Conservation (phyloP, 2,329 filamentous ascomycete genomes). For the Cryoendolithus antarcticus region DNA sequence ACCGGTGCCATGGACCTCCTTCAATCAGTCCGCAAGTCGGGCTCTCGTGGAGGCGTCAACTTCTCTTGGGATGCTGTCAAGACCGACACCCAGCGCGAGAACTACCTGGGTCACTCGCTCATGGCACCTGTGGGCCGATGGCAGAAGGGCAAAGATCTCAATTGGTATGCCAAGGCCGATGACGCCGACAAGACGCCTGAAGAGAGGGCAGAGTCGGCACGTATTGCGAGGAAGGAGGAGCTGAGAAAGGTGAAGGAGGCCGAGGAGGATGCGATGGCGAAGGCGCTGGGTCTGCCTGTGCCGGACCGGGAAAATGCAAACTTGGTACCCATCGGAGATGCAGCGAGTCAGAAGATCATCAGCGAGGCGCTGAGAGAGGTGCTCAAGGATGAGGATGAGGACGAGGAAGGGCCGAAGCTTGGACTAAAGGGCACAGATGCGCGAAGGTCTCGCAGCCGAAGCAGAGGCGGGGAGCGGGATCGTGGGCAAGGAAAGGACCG, state of each 20-base stretch:
- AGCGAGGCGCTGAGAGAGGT: conserved; percentile 40
- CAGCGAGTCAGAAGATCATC: conserved; percentile 41
- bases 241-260: conserved; percentile 74
- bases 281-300: conserved; percentile 67
- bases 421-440: conserved; percentile 2
- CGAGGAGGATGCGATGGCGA: conserved; percentile 81
- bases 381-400: conserved; percentile 27
- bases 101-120: conserved; percentile 76
- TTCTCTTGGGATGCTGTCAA: conserved; percentile 97
- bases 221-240: conserved; percentile 60
- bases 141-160: conserved; percentile 64
- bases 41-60: conserved; percentile 76
- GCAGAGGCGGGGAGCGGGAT: conserved; percentile 11
- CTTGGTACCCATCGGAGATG: conserved; percentile 45
- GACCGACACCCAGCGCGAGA: conserved; percentile 76
- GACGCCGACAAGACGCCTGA: conserved; percentile 37
- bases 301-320: conserved; percentile 50
- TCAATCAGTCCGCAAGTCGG: conserved; percentile 83
- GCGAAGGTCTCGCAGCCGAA: conserved; percentile 14
- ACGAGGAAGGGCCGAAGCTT: conserved; percentile 11
- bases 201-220: conserved; percentile 46
- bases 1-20: conserved; percentile 68
- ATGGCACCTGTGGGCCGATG: conserved; percentile 85
- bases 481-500: conserved; percentile 7
- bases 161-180: conserved; percentile 52